phyloP scores from a whole-genome alignment of 2,329 filamentous ascomycete genomes.

The Cladosporium sp. region DNA sequence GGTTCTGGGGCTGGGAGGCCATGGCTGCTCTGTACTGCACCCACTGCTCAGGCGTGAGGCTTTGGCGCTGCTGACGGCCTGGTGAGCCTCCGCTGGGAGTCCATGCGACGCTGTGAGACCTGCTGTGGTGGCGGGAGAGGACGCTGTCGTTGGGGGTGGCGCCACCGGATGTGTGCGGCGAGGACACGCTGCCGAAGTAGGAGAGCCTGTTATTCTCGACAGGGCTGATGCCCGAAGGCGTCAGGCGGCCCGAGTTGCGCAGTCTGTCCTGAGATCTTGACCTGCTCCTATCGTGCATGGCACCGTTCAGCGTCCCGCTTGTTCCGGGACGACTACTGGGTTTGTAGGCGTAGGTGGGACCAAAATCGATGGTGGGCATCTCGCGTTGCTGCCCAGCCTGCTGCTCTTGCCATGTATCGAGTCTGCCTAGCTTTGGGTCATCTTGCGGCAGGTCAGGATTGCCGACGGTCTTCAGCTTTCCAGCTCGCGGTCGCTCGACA shows the following conservation, averaged over 20 bases:
- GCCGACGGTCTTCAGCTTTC: constrained; percentile 73
- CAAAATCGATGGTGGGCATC: constrained; percentile 77
- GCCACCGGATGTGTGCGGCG: neutral
- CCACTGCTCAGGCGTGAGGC: constrained; percentile 71
- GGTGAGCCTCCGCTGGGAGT: constrained; percentile 60
- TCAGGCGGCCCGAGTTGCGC: constrained; percentile 13
- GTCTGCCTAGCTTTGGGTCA: constrained; percentile 33
- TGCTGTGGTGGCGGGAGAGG: constrained; percentile 39
- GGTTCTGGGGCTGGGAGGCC: constrained; percentile 46
- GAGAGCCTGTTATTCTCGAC: constrained; percentile 25
- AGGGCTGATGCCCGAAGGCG: constrained; percentile 18
- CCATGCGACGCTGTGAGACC: constrained; percentile 67
- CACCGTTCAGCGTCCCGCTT: constrained; percentile 45
- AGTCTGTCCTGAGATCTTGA: constrained; percentile 20
- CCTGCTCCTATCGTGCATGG: constrained; percentile 18
- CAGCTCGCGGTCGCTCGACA: constrained; percentile 65
- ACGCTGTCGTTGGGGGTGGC: constrained; percentile 12
- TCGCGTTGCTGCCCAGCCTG: constrained; percentile 39
- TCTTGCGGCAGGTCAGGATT: constrained; percentile 38
- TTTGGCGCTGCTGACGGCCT: constrained; percentile 41
- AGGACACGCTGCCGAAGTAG: constrained; percentile 26
- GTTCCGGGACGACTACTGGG: constrained; percentile 51
- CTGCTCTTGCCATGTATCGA: constrained; percentile 31
- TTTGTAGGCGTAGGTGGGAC: constrained; percentile 68
- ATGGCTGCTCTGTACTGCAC: constrained; percentile 67